phyloP scores from a whole-genome alignment of 2,329 filamentous ascomycete species.

The Penicillium fuscoglaucum region DNA sequence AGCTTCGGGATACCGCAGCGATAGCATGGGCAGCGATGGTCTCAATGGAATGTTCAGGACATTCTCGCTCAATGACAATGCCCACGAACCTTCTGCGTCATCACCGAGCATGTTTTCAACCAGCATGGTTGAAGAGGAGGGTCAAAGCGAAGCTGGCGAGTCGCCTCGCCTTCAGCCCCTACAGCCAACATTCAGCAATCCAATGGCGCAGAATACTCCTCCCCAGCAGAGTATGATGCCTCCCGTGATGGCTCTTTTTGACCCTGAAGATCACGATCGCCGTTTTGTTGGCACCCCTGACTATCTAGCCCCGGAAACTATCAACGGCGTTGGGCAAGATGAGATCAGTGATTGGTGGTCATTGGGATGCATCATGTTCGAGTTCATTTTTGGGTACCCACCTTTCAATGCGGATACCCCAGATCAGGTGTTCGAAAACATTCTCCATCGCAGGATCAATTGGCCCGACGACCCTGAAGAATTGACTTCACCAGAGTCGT shows the following conservation, averaged over 20 bases:
- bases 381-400: slow-evolving; percentile 89
- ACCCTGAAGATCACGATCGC: slow-evolving; percentile 88
- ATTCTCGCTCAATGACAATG: slow-evolving; percentile 68
- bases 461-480: slow-evolving; percentile 86
- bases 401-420: slow-evolving; percentile 90
- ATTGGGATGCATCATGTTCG: slow-evolving; percentile 95
- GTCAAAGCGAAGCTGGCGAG: slow-evolving; percentile 66
- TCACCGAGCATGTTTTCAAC: slow-evolving; percentile 33
- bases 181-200: slow-evolving; percentile 59
- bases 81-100: slow-evolving; percentile 47
- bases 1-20: slow-evolving; percentile 80
- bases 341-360: slow-evolving; percentile 99
- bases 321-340: slow-evolving; percentile 91
- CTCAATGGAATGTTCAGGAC: slow-evolving; percentile 78
- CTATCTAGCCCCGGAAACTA: slow-evolving; percentile 94
- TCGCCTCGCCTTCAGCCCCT: slow-evolving; percentile 76
- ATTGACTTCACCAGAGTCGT: slow-evolving; percentile 80
- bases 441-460: slow-evolving; percentile 81
- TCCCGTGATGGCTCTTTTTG: slow-evolving; percentile 88
- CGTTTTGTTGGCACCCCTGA: slow-evolving; percentile 96
- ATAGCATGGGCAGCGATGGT: slow-evolving; percentile 87
- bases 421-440: slow-evolving; percentile 96
- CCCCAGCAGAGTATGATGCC: slow-evolving; percentile 76
- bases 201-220: slow-evolving; percentile 42
- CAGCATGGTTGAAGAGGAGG: slow-evolving; percentile 70